Evolutionary conservation across 331 rosid genomes (phyloP), one percentile per base, ranked within the genome.

Genomic region (Malus hybrid): DNA sequence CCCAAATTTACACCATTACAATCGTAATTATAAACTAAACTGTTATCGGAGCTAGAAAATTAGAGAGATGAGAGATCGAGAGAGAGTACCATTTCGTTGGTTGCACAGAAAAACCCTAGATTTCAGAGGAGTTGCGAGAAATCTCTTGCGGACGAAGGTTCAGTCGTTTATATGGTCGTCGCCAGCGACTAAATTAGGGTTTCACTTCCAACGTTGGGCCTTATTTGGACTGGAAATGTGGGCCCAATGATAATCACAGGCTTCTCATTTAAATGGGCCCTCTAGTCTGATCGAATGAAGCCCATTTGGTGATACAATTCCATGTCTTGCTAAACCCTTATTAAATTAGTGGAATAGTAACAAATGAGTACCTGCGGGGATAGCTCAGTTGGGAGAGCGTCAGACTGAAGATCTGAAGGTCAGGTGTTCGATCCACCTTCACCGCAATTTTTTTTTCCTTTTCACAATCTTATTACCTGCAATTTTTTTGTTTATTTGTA

Each of bases 341-440:
- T 0, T 9, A 39, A 39, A 39, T 2, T 2, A 9, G 44, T 4
- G 3, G 1, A 1, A 2, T 8, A 8, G 63, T 0, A 1, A 2
- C 3, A 0, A 0, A 0, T 4, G 0, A 1, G 3, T 6, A 10
- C 1, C 2, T 2, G 79, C 85, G 85, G 82, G 85, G 85, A 75
- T 82, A 82, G 82, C 85, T 82, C 82, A 82, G 82, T 68, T 86
- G 89, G 88, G 88, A 86, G 89, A 86, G 83, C 86, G 87, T 91
- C 96, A 86, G 93, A 89, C 87, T 85, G 90, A 86, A 88, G 93
- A 86, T 89, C 96, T 86, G 96, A 89, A 91, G 91, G 96, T 82
- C 89, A 82, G 88, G 88, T 91, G 97, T 91, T 91, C 93, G 94
- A 91, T 88, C 96, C 96, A 91, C 89, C 89, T 80, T 89, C 95